These are phyloP conservation scores for Russula abietina DNA, from an alignment of 768 basidiomycete genomes.

Conservation along the genomic window DNA sequence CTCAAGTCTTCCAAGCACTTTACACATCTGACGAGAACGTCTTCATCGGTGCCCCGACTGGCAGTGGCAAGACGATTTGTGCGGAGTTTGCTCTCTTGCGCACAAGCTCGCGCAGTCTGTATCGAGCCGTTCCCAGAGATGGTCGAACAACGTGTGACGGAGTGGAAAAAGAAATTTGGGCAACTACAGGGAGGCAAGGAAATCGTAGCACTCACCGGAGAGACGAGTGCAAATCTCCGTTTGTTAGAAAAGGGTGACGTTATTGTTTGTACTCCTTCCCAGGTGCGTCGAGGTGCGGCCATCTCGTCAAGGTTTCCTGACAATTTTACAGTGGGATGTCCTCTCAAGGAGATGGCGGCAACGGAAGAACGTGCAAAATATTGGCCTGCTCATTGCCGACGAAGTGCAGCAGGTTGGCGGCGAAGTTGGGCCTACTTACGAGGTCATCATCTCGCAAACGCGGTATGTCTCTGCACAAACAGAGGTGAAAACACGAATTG, in stretches of 20 bases:
- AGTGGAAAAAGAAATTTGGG: conserved; percentile 86
- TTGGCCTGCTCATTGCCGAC: conserved; percentile 87
- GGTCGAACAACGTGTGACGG: conserved; percentile 84
- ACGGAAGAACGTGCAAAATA: conserved; percentile 90
- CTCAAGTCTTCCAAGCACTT: too few species aligned
- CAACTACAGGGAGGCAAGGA: conserved; percentile 86
- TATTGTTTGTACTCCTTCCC: too few species aligned
- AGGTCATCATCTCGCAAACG: conserved; percentile 95
- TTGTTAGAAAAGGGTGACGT: too few species aligned
- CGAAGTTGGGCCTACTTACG: conserved; percentile 94
- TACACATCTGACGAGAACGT: conserved; percentile 93
- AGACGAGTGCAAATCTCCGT: too few species aligned
- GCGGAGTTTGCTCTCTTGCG: too few species aligned
- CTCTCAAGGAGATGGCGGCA: conserved; percentile 97
- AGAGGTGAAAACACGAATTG: too few species aligned
- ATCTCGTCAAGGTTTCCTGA: too few species aligned
- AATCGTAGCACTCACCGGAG: conserved; percentile 85
- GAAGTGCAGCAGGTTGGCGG: too few species aligned
- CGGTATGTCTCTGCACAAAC: conserved; percentile 94
- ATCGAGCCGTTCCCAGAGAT: too few species aligned
- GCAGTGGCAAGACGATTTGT: conserved; percentile 97
- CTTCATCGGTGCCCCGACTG: conserved; percentile 94
- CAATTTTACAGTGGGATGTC: too few species aligned
- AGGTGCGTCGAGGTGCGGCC: too few species aligned
- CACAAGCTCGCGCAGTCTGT: too few species aligned